Base-by-base conservation (phyloP, 768 basidiomycete species). In the Coprinopsis cinerea region DNA sequence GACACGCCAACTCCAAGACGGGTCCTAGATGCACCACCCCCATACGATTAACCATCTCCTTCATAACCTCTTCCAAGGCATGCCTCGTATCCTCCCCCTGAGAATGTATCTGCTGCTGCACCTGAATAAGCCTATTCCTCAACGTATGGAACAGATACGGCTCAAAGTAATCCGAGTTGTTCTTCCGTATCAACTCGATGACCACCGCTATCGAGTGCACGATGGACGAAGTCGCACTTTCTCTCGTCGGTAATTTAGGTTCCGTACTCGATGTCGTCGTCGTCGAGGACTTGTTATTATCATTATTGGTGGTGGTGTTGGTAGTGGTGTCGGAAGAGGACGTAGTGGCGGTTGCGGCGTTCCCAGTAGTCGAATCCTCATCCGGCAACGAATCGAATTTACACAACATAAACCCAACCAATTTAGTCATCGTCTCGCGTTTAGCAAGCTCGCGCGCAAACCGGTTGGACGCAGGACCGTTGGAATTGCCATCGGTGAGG, bases 131-230 rank as follows among this genome's bases (percentile, higher is more conserved):
- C 40, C 92, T 81, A 62, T 93, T 93, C 43, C 94, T 83, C 36
- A 96, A 70, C 1, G 90, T 92, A 61, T 96, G 94, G 68, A 96
- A 97, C 11, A 97, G 76, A 64, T 93, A 95, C 3, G 94, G 95
- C 67, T 99, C 96, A 61, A 96, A 94, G 62, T 93, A 97, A 64
- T 99, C 95, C 32, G 94, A 95, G 64, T 98, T 97, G 67, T 97
- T 97, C 64, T 97, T 93, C 46, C 94, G 81, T 56, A 97, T 96
- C 34, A 96, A 77, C 63, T 98, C 95, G 55, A 94, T 87, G 53
- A 97, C 74, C 59, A 97, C 83, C 36, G 86, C 84, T 57, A 94
- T 88, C 10, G 90, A 85, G 55, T 92, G 82, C 23, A 88, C 76
- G 47, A 97, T 83, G 5, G 91, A 90, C 10, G 93, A 96, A 1